These are phyloP conservation scores for Ophiobolus disseminans DNA, from an alignment of 2,329 filamentous ascomycete genomes.

Conservation along the genomic window DNA sequence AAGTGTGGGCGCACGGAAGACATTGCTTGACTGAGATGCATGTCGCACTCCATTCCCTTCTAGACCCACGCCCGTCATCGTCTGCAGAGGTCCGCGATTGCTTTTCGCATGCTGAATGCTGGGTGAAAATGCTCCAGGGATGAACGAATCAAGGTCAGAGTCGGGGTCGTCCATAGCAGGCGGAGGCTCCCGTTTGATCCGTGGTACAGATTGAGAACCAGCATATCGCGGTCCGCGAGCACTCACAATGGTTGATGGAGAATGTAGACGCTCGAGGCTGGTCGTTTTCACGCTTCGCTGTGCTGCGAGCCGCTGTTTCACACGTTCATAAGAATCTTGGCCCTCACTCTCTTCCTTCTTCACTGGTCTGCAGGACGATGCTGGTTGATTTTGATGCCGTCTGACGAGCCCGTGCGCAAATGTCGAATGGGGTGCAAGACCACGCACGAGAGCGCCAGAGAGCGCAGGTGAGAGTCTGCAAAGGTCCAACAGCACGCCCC, in stretches of 20 bases:
- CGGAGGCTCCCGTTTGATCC: constrained; percentile 15
- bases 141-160: constrained; percentile 16
- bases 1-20: too few species aligned
- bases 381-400: constrained; percentile 8
- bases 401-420: constrained; percentile 32
- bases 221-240: background rate
- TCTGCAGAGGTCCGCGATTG: too few species aligned
- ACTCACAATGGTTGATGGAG: background rate
- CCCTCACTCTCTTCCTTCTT: constrained; percentile 12
- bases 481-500: constrained; percentile 33
- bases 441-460: constrained; percentile 40
- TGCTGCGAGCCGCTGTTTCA: constrained; percentile 9
- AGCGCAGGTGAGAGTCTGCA: constrained; percentile 42
- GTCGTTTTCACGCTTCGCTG: background rate
- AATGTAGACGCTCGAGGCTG: background rate
- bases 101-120: too few species aligned
- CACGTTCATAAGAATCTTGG: constrained; percentile 10
- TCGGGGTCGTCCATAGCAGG: constrained; percentile 6
- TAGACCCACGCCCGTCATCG: too few species aligned
- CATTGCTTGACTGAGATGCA: background rate
- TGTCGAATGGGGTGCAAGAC: constrained; percentile 39
- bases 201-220: constrained; percentile 9
- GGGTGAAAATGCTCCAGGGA: constrained; percentile 13
- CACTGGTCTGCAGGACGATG: background rate
- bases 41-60: too few species aligned